Evolutionary conservation across 805 yeast genomes (phyloP), one percentile per base, ranked within the genome.

Genomic region (Brettanomyces sp.): DNA sequence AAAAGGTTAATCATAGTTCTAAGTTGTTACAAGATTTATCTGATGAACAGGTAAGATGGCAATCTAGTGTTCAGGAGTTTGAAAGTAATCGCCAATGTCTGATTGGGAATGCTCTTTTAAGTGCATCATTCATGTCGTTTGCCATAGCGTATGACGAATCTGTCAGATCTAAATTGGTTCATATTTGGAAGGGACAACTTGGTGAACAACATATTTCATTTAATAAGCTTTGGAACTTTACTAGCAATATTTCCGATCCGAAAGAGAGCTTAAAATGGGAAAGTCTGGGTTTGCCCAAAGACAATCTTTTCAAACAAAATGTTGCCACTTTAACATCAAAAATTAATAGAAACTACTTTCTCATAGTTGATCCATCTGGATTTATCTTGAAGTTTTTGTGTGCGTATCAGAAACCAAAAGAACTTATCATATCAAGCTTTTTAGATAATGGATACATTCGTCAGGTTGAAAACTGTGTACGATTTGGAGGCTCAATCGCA

Each of bases 401-500:
- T 4, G 55, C 62, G 14, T 55, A 52, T 45, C 38, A 49, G n/a
- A 50, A 50, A 0, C 66, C 70, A 0, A 62, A 64, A 39, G 69
- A 68, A 45, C 54, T 80, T 5, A 63, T 72, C 3, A 57, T 79
- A 0, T 77, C 95, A 0, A 85, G 95, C 54, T 86, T 91, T 56
- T 61, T 83, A 39, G 88, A 85, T 54, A 74, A 70, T 4, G 76
- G 82, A 0, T 85, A 81, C 58, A 58, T 74, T 3, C 81, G 79
- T 51, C 83, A 78, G 39, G 56, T 91, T 13, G 95, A 89, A 58
- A 84, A 87, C 55, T 82, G 95, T 0, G 58, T 90, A 25, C 68
- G 93, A 51, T 90, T 90, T 69, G 97, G 98, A 4, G 88, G 86
- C 3, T 55, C 76, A 1, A 66, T 91, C 6, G 57, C 90, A 12